A percentile compares a stretch with the other conserved stretches of the same genome.
phyloP scores from a whole-genome alignment of 2,329 filamentous ascomycete species.

The Penicillium sp. region DNA sequence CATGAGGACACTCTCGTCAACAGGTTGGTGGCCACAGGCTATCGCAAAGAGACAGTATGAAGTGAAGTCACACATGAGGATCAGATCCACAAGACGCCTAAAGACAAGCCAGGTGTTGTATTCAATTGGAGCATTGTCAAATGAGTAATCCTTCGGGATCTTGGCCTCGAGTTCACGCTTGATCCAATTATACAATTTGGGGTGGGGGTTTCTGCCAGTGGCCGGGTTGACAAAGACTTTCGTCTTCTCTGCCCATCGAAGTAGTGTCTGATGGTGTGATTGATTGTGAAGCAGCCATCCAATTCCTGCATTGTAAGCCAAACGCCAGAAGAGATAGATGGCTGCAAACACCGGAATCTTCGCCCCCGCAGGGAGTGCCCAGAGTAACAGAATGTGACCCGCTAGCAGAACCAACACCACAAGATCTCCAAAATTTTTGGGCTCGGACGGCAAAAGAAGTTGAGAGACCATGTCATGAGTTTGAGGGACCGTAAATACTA shows the following conservation, averaged over 20 bases:
- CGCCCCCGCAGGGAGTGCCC: constrained; percentile 65
- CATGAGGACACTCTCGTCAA: constrained; percentile 67
- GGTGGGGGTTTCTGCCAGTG: constrained; percentile 77
- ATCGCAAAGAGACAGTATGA: constrained; percentile 96
- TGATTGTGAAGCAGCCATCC: constrained; percentile 85
- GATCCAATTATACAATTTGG: constrained; percentile 76
- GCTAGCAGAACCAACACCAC: constrained; percentile 76
- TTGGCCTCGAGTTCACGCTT: constrained; percentile 92
- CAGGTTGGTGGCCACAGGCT: constrained; percentile 75
- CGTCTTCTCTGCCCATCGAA: constrained; percentile 82
- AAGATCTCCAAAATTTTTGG: constrained; percentile 88
- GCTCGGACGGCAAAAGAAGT: constrained; percentile 87
- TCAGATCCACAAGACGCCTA: constrained; percentile 89
- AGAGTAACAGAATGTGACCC: constrained; percentile 71
- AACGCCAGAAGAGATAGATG: constrained; percentile 88
- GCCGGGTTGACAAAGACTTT: constrained; percentile 81
- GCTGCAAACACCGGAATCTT: constrained; percentile 76
- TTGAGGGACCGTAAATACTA: constrained; percentile 91
- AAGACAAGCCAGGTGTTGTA: constrained; percentile 99
- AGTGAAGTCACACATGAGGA: constrained; percentile 97
- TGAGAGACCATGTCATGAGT: constrained; percentile 99
- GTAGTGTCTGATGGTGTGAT: constrained; percentile 81
- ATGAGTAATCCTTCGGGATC: constrained; percentile 88
- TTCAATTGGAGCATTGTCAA: constrained; percentile 89
- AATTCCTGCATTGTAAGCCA: constrained; percentile 90